Evolutionary conservation across 2,329 filamentous ascomycete species (phyloP).

Genomic region (Cryphonectria naterciae): DNA sequence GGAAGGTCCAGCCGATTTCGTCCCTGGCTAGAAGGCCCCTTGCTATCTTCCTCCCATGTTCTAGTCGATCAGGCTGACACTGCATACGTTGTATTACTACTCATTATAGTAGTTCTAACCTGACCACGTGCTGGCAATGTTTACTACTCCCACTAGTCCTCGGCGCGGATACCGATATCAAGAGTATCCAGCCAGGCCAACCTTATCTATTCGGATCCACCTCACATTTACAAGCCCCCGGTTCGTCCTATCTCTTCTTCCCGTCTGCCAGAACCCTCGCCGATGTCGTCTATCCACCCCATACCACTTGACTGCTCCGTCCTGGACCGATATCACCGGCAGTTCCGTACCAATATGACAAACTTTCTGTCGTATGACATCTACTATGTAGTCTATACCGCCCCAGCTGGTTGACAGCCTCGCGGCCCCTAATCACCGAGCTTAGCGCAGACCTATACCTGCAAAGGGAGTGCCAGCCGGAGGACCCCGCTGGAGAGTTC

Average conservation of each 20-base stretch:
- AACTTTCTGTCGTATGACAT: not conserved
- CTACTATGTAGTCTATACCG: not conserved
- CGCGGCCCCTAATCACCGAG: not conserved
- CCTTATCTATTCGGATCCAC: not conserved
- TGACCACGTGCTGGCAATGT: not conserved
- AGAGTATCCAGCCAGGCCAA: not conserved
- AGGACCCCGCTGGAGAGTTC: not conserved
- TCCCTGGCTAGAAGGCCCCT: not conserved
- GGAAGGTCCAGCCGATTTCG: not conserved
- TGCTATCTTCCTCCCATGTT: slow-evolving; percentile 4
- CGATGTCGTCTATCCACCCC: not conserved
- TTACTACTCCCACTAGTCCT: not conserved
- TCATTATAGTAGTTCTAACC: not conserved
- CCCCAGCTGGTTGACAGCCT: not conserved
- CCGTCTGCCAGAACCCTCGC: not conserved
- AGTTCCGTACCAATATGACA: not conserved
- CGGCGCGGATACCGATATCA: not conserved
- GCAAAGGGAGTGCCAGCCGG: slow-evolving; percentile 4
- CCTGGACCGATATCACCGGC: slow-evolving; percentile 6
- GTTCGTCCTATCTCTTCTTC: not conserved
- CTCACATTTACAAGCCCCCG: not conserved
- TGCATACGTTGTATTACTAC: not conserved
- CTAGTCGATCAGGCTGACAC: not conserved
- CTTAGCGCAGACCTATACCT: slow-evolving; percentile 16
- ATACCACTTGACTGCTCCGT: not conserved